Conservation (phyloP, 495 filamentous ascomycete genomes). For the Trichoderma reesei region DNA sequence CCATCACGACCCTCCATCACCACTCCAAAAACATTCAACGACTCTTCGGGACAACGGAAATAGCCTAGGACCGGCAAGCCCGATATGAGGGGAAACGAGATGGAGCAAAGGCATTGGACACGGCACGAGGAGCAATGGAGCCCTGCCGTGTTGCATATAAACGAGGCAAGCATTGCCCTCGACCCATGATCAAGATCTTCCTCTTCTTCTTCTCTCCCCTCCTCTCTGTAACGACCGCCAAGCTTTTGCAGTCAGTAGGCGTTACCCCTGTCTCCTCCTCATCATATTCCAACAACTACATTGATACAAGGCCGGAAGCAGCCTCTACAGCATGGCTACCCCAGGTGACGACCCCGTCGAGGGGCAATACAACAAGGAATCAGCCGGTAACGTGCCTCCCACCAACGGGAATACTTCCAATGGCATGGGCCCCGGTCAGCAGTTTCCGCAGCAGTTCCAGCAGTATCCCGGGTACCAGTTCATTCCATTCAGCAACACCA, state of each 20-base stretch:
- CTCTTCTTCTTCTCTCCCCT: neutral
- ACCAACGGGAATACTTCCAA: neutral
- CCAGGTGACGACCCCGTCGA: neutral
- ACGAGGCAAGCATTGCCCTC: neutral
- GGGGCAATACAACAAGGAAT: neutral
- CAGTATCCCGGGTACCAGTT: neutral
- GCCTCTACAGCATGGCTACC: neutral
- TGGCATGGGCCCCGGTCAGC: neutral
- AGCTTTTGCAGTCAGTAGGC: neutral
- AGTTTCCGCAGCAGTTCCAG: neutral
- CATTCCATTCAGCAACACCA: neutral
- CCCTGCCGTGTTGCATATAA: neutral
- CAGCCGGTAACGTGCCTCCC: neutral
- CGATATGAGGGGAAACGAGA: neutral
- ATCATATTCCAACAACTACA: neutral
- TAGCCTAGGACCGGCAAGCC: neutral
- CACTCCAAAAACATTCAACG: neutral
- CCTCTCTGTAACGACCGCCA: neutral
- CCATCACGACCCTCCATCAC: neutral
- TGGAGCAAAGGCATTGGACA: neutral
- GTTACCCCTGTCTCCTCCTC: neutral
- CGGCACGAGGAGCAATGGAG: neutral
- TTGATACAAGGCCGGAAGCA: neutral
- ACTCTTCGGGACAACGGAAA: constrained; percentile 2
- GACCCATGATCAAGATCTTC: neutral